Base-by-base conservation (phyloP, 352 stramenopile genomes). In the Pythium dissotocum region DNA sequence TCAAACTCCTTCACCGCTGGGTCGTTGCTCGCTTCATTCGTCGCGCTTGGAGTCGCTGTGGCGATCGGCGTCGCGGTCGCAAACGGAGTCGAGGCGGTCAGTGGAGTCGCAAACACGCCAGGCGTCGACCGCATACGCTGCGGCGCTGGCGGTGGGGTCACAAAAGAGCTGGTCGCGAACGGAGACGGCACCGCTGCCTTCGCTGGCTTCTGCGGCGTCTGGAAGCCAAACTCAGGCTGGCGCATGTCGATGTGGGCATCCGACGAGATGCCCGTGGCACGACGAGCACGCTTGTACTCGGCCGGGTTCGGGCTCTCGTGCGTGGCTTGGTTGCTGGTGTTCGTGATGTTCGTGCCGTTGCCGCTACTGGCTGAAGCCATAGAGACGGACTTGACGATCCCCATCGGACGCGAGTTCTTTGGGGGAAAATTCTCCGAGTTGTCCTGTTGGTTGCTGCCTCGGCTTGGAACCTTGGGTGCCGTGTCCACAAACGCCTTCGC, bases 281-380 rank as follows among this genome's bases (percentile, higher is more conserved):
- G 63, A 36, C 64, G 63, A 16, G 69, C 64, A n/a, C 69, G 63
- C 63, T 76, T 76, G 69, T 76, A 69, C 21, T 76, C 69, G 18
- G 69, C 69, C 26, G 69, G 63, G 32, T 76, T 76, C 21, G 69
- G 69, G 58, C 69, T 76, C 48, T 65, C 51, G 57, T 64, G 57
- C 4, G 49, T 71, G 32, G 65, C 12, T 30, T 70, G 65, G 32
- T 71, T 67, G 21, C 58, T 57, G 30, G 36, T 30, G 26, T 49
- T 53, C 1, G 18, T 52, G 8, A 3, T 26, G 16, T 24, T 54
- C 28, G 26, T 30, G 36, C 32, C 16, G 10, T 21, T 51, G 42
- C 42, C 6, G 42, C 65, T 64, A 52, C 8, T 76, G 9, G 46
- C 18, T 32, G 21, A 16, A 13, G 46, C 3, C 46, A 26, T 53